Evolutionary conservation across 257 asterid genomes (phyloP).

Genomic region (Capsicum pubescens): DNA sequence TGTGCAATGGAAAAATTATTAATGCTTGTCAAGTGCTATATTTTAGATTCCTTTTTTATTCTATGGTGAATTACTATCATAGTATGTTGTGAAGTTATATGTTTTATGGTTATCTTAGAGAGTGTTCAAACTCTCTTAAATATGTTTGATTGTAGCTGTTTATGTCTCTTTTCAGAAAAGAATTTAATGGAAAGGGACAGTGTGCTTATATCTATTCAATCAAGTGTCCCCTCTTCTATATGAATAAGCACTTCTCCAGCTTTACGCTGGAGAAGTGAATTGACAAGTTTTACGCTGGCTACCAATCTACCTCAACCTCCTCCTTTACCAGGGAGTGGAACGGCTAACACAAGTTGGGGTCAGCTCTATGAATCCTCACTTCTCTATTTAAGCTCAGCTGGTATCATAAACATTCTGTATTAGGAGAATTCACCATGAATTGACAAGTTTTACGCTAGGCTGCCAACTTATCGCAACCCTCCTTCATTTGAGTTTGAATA

Average conservation of each 20-base stretch:
- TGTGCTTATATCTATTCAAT: slow-evolving; percentile 6
- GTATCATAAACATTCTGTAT: not conserved
- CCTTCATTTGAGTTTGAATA: not conserved
- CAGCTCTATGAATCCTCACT: not conserved
- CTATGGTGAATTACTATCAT: not conserved
- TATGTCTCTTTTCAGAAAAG: slow-evolving; percentile 21
- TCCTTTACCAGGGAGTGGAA: not conserved
- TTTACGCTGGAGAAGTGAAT: not conserved
- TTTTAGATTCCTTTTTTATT: not conserved
- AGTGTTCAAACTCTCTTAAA: not conserved
- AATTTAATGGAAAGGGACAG: slow-evolving; percentile 6
- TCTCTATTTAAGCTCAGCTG: not conserved
- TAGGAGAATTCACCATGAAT: not conserved
- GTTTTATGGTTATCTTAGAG: not conserved
- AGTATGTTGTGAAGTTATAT: not conserved
- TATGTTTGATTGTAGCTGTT: not conserved
- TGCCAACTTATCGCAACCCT: not conserved
- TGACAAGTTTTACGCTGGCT: not conserved
- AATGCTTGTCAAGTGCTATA: slow-evolving; percentile 34
- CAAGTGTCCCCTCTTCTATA: not conserved
- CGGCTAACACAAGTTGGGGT: not conserved
- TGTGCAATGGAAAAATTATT: slow-evolving; percentile 58
- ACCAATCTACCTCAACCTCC: not conserved
- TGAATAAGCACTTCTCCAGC: too few relatives aligned
- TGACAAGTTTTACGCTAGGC: not conserved